Evolutionary conservation across 305 asterid genomes (phyloP), one percentile per base, ranked within the genome.

Genomic region (Fraxinus paxiana): DNA sequence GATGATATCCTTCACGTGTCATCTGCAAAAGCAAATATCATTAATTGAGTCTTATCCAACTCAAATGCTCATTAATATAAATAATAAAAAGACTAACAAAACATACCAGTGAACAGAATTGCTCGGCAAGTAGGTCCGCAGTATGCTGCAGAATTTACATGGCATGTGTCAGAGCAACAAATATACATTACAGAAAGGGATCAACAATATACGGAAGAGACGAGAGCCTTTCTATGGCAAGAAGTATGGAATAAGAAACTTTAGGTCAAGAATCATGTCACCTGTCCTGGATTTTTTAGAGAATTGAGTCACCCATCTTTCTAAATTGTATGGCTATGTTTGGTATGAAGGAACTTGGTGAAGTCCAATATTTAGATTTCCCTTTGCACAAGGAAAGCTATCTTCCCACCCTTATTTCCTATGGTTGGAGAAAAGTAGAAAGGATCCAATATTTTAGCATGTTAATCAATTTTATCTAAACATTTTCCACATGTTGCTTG

Each of bases 101-200:
- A 73, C 92, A 77, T 91, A 93, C 98, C 97, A 96, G 91, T 41
- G 92, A 84, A 83, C 83, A 83, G 87, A 88, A 96, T 83, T 96
- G 99, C 31, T 91, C 85, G 33, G 97, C 99, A 76, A 96, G 95
- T 89, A 94, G 89, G 86, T 96, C 99, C 1, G 98, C 99, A n/a
- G 80, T 86, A 82, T 92, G 92, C 99, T 96, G 99, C 92, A 87
- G 84, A 80, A 81, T 71, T 80, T 28, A 31, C 80, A 77, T 63
- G 22, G 76, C 76, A 77, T 6, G 67, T 4, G 83, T 88, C 80
- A 86, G 85, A 87, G 87, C 79, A 90, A 77, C 48, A 69, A 0
- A 54, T 15, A 26, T 65, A 65, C 2, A 65, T 65, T 65, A 28
- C 37, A 65, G 34, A 65, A 65, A 65, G 73, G 30, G 73, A 35